Conservation (phyloP, 257 asterid genomes). For the Solanum habrochaites region DNA sequence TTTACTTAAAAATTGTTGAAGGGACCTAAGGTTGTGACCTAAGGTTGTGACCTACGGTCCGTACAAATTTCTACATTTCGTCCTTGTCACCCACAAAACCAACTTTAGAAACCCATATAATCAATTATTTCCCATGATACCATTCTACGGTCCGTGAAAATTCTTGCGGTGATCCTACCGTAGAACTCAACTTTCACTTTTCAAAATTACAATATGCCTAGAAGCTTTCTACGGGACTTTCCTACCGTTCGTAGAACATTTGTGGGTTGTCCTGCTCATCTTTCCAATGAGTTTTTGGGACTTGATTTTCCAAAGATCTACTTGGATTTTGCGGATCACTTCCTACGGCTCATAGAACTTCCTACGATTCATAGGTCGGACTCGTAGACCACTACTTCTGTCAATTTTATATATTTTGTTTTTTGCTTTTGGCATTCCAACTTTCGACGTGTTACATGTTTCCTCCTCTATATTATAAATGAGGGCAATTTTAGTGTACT, state of each 20-base stretch:
- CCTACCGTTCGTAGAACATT: too few relatives aligned
- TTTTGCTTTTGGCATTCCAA: neutral
- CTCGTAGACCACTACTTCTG: neutral
- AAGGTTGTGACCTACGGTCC: neutral
- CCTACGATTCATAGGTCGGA: neutral
- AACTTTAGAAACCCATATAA: neutral
- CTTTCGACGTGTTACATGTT: neutral
- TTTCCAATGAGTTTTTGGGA: neutral
- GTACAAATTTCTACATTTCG: too few relatives aligned
- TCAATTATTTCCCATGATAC: neutral
- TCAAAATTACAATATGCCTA: neutral
- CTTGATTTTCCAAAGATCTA: neutral
- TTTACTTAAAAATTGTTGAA: neutral
- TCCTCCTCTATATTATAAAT: neutral
- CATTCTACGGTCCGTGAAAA: neutral
- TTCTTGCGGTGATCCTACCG: neutral
- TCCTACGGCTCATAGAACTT: neutral
- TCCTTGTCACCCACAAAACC: neutral
- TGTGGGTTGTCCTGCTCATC: neutral
- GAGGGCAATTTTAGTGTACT: accelerated
- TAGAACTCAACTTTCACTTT: neutral
- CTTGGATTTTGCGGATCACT: neutral
- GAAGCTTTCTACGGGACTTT: neutral
- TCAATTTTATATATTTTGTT: too few relatives aligned
- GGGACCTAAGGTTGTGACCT: too few relatives aligned